Conservation (phyloP, 2,329 filamentous ascomycete species). For the Botryotinia convoluta region DNA sequence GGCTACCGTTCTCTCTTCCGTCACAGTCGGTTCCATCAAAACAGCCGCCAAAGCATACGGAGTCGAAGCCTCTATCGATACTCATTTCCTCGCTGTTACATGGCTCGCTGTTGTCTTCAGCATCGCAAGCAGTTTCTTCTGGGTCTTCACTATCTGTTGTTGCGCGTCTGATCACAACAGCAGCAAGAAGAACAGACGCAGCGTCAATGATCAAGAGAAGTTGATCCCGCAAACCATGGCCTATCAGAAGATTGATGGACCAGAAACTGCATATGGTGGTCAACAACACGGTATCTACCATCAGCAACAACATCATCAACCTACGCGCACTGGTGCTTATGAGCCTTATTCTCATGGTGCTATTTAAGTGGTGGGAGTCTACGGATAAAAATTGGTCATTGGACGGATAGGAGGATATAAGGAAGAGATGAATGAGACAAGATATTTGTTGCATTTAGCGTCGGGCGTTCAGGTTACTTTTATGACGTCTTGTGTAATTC, state of each 20-base stretch:
- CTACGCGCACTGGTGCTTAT: slow-evolving; percentile 51
- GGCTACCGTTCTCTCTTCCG: slow-evolving; percentile 69
- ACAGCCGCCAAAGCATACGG: slow-evolving; percentile 67
- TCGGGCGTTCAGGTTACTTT: slow-evolving; percentile 19
- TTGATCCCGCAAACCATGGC: slow-evolving; percentile 30
- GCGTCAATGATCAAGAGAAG: slow-evolving; percentile 35
- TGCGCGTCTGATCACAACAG: slow-evolving; percentile 47
- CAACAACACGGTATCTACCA: slow-evolving; percentile 43
- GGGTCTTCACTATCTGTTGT: slow-evolving; percentile 89
- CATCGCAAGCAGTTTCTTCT: slow-evolving; percentile 77
- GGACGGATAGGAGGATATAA: not conserved
- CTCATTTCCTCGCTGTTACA: slow-evolving; percentile 64
- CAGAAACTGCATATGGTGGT: slow-evolving; percentile 37
- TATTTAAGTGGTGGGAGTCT: slow-evolving; percentile 41
- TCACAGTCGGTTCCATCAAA: slow-evolving; percentile 68
- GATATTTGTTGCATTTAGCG: slow-evolving; percentile 19
- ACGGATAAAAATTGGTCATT: not conserved
- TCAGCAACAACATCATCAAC: slow-evolving; percentile 35
- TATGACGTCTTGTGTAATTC: slow-evolving; percentile 10
- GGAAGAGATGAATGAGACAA: not conserved
- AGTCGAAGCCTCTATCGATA: slow-evolving; percentile 65
- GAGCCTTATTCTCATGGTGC: slow-evolving; percentile 60
- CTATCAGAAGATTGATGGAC: slow-evolving; percentile 48
- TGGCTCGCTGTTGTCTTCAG: slow-evolving; percentile 82
- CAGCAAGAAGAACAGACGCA: slow-evolving; percentile 23